Evolutionary conservation across 345 rosid genomes (phyloP).

Genomic region (Syzygium aqueum): DNA sequence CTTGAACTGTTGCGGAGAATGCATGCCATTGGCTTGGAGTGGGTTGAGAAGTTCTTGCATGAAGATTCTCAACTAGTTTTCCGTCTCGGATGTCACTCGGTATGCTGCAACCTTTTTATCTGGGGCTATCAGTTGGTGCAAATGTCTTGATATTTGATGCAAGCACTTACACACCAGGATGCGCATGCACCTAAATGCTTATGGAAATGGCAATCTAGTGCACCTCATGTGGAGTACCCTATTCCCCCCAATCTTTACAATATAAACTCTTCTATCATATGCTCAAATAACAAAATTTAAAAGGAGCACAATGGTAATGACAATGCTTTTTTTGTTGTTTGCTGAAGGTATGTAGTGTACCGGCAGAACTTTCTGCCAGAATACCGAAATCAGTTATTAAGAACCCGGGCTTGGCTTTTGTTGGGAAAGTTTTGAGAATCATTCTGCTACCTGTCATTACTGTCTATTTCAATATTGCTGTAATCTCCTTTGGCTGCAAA

Average conservation of each 20-base stretch:
- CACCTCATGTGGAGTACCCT: background rate
- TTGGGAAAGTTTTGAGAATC: background rate
- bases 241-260: background rate
- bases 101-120: constrained; percentile 8
- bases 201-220: background rate
- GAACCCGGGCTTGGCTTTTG: background rate
- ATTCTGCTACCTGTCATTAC: background rate
- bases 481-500: background rate
- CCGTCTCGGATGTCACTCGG: constrained; percentile 95
- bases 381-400: background rate
- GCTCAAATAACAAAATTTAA: background rate
- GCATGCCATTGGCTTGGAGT: constrained; percentile 72
- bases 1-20: constrained; percentile 41
- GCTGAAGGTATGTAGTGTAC: background rate
- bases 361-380: background rate
- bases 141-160: background rate
- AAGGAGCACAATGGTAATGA: background rate
- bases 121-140: background rate
- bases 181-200: background rate
- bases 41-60: constrained; percentile 52
- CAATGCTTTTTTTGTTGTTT: background rate
- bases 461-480: background rate
- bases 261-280: background rate
- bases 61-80: constrained; percentile 69
- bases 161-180: background rate